These are phyloP conservation scores for Daldinia concentrica DNA, from an alignment of 495 filamentous ascomycete species.

Conservation along the genomic window DNA sequence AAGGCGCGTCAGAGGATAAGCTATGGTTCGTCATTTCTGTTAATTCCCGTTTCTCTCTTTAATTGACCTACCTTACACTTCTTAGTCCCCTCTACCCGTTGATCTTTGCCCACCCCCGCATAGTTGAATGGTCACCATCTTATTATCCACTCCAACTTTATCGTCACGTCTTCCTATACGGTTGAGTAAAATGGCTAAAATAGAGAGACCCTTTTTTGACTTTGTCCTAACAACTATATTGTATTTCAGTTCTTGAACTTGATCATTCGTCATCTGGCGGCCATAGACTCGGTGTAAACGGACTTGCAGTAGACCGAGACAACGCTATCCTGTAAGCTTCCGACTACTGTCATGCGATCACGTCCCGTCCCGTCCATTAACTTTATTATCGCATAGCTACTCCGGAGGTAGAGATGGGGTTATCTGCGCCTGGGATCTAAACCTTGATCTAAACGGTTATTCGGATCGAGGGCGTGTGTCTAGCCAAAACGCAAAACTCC, in stretches of 20 bases:
- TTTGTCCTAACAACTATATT: slow-evolving; percentile 31
- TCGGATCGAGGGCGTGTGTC: slow-evolving; percentile 46
- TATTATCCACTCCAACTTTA: slow-evolving; percentile 16
- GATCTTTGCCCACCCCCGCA: slow-evolving; percentile 38
- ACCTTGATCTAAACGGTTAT: slow-evolving; percentile 62
- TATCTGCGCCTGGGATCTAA: slow-evolving; percentile 93
- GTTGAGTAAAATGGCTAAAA: slow-evolving; percentile 5
- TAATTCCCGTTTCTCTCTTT: not conserved
- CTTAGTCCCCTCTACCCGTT: slow-evolving; percentile 10
- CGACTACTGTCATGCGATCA: slow-evolving; percentile 31
- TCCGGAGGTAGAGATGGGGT: slow-evolving; percentile 95
- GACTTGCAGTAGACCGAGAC: slow-evolving; percentile 83
- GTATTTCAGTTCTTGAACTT: slow-evolving; percentile 82
- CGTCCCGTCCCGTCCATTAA: slow-evolving; percentile 43
- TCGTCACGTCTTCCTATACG: slow-evolving; percentile 6
- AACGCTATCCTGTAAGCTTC: slow-evolving; percentile 84
- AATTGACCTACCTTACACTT: not conserved
- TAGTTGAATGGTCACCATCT: slow-evolving; percentile 12
- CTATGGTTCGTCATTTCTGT: slow-evolving; percentile 63
- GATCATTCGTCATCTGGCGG: slow-evolving; percentile 86
- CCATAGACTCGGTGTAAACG: slow-evolving; percentile 93
- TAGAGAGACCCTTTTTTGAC: not conserved
- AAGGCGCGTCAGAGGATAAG: slow-evolving; percentile 72
- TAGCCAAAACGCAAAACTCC: slow-evolving; percentile 45
- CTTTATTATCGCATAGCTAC: slow-evolving; percentile 67